Percentiles rank a stretch among this genome's conserved stretches.
Evolutionary conservation across 1,139 yeast species (phyloP).

Genomic region (Saccharomyces hybrid): DNA sequence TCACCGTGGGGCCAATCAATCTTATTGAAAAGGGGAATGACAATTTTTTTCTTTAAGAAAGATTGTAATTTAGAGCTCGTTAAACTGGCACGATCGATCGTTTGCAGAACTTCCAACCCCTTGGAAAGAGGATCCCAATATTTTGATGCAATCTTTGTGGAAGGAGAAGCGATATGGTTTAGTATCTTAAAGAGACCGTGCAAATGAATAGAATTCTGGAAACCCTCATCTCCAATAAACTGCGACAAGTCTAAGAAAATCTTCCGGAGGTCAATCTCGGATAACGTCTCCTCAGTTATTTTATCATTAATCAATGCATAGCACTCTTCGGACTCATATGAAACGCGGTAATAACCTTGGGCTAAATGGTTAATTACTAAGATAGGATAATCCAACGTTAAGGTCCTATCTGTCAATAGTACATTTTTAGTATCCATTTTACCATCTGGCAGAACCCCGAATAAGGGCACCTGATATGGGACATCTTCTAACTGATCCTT

Average conservation of each 20-base stretch:
- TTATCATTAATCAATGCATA: slow-evolving; percentile 30
- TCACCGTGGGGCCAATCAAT: slow-evolving; percentile 14
- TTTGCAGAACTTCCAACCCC: slow-evolving; percentile 21
- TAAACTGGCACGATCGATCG: slow-evolving; percentile 11
- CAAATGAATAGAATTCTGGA: slow-evolving; percentile 24
- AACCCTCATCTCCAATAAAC: slow-evolving; percentile 26
- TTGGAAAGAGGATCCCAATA: slow-evolving; percentile 22
- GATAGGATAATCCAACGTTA: slow-evolving; percentile 29
- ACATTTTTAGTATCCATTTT: slow-evolving; percentile 34
- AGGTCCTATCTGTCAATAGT: slow-evolving; percentile 43
- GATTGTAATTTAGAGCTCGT: slow-evolving; percentile 5
- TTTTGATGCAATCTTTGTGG: slow-evolving; percentile 15
- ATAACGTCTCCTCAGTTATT: slow-evolving; percentile 22
- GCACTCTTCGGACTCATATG: slow-evolving; percentile 28
- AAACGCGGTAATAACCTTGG: slow-evolving; percentile 42
- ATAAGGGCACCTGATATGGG: slow-evolving; percentile 43
- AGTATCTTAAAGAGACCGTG: slow-evolving; percentile 23
- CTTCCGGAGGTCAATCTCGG: slow-evolving; percentile 26
- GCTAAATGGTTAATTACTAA: slow-evolving; percentile 40
- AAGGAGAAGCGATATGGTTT: slow-evolving; percentile 14
- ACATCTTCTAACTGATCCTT: slow-evolving; percentile 25
- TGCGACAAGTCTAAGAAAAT: slow-evolving; percentile 30
- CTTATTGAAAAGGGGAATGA: slow-evolving; percentile 28
- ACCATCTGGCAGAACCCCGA: slow-evolving; percentile 37
- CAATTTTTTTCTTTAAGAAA: slow-evolving; percentile 22